phyloP scores from a whole-genome alignment of 2,329 filamentous ascomycete species.

The Xylariaceae sp. region DNA sequence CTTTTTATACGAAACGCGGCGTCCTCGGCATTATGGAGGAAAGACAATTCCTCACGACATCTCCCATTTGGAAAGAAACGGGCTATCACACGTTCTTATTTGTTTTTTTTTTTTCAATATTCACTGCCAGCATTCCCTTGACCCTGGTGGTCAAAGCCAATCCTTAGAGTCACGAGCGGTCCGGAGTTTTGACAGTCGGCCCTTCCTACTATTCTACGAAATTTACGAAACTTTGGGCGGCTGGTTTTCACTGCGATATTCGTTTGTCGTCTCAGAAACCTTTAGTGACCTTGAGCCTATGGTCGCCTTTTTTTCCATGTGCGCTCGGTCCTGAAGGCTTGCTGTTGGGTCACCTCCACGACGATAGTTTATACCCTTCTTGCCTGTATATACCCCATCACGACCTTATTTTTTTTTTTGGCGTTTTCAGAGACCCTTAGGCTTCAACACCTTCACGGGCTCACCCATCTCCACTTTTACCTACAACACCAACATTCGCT shows the following conservation, averaged over 20 bases:
- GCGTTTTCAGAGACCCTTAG: conserved; percentile 20
- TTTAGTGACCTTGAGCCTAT: conserved; percentile 25
- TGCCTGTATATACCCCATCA: conserved; percentile 16
- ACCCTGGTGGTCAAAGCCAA: conserved; percentile 22
- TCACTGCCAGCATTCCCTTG: conserved; percentile 25
- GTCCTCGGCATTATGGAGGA: conserved; percentile 23
- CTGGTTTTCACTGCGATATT: conserved; percentile 16
- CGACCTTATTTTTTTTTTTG: conserved; percentile 10
- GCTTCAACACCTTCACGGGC: conserved; percentile 23
- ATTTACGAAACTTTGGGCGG: conserved; percentile 22
- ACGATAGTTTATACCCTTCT: conserved; percentile 22
- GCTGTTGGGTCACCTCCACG: conserved; percentile 13
- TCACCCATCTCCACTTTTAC: conserved; percentile 5
- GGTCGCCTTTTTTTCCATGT: conserved; percentile 14
- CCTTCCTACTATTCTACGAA: conserved; percentile 22
- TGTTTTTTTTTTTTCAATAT: conserved; percentile 19
- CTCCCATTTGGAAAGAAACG: conserved; percentile 15
- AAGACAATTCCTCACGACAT: conserved; percentile 15
- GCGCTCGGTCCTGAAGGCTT: conserved; percentile 25
- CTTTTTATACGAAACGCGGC: conserved; percentile 23
- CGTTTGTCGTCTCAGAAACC: conserved; percentile 16
- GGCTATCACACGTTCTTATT: conserved; percentile 13
- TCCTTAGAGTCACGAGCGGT: conserved; percentile 24
- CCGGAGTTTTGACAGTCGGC: conserved; percentile 24
- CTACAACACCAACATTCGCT: conserved; percentile 4